Evolutionary conservation across 352 stramenopile genomes (phyloP), one percentile per base, ranked within the genome.

Genomic region (Hyaloperonospora brassicae): DNA sequence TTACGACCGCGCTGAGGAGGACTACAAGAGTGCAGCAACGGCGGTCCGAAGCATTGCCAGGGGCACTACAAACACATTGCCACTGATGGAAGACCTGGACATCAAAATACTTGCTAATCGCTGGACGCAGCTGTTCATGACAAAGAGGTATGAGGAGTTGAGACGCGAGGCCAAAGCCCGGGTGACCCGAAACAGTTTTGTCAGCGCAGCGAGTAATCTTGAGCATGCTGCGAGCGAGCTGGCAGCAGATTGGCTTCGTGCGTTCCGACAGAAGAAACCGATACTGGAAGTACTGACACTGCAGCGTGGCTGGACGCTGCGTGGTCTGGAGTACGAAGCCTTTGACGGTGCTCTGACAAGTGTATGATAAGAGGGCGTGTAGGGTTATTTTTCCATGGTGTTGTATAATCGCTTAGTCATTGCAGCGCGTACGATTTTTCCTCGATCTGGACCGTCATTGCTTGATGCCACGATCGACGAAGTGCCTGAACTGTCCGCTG

Each of bases 91-190:
- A 17, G 30, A 64, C 5, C 24, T 88, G 7, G 47, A 75, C 25
- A 30, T 72, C 13, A 86, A 88, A 53, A 38, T 66, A 4, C 6
- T 73, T 0, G 56, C 65, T 1, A 88, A 86, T 52, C 65, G 50
- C 30, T 88, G 75, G 73, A 73, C 79, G 21, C 56, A 73, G 34
- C 31, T 82, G 13, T 88, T 80, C 41, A 65, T 57, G 31, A 39
- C 46, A 21, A 80, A 77, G 27, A 50, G 45, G 10, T 74, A 72
- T 38, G 74, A 79, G 39, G 52, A 78, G 21, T 47, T 87, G 5
- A 63, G 68, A 45, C 61, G 60, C 2, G 64, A 82, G 25, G 70
- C 61, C 25, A 61, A 62, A 41, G 30, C 35, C 13, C 50, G 51
- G n/a, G 44, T 23, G 24, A 38, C 22, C 24, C 17, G 17, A 17